Evolutionary conservation across 2,329 filamentous ascomycete genomes (phyloP), one percentile per base, ranked within the genome.

Genomic region (Diaporthe caulivora): DNA sequence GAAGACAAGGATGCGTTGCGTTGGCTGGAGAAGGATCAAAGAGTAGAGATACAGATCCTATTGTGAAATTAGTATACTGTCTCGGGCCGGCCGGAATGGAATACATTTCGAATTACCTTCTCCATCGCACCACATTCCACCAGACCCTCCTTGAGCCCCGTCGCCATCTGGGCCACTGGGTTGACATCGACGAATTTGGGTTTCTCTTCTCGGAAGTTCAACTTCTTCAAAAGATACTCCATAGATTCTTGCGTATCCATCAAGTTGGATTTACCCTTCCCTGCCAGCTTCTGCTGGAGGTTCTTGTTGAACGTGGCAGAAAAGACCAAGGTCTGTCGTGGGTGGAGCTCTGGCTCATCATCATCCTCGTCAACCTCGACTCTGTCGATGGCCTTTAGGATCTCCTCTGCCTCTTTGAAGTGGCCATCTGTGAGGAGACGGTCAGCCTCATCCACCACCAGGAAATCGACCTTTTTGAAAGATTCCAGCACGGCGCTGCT

Each of bases 361-460:
- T 84, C 82, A 9, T 87, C 86, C 29, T 88, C 86, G 24, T 89
- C 87, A 2, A 94, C 92, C 58, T 94, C 91, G 51, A 88, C 85
- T 37, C 92, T 88, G 79, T 98, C 95, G 13, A 99, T 84, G 0
- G 94, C 91, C 72, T 91, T 92, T 21, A 99, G 84, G 29, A 99
- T 97, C 72, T 98, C 93, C 77, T 95, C 93, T 6, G 95, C 92
- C 81, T 99, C 97, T 82, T 98, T 96, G 84, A 98, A 99, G 80
- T 98, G 94, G 0, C 97, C 97, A 77, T 97, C 94, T 69, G 95
- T 97, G 75, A 99, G 88, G 24, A 99, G 87, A 69, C 97, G 90
- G 84, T 99, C 97, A 0, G 97, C 97, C 82, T 99, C 97, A 78
- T 99, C 97, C 1, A 99, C 89, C 0, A 98, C 95, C 2, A 99